phyloP scores from a whole-genome alignment of 2,329 filamentous ascomycete genomes.

The Cercospora brassicicola region DNA sequence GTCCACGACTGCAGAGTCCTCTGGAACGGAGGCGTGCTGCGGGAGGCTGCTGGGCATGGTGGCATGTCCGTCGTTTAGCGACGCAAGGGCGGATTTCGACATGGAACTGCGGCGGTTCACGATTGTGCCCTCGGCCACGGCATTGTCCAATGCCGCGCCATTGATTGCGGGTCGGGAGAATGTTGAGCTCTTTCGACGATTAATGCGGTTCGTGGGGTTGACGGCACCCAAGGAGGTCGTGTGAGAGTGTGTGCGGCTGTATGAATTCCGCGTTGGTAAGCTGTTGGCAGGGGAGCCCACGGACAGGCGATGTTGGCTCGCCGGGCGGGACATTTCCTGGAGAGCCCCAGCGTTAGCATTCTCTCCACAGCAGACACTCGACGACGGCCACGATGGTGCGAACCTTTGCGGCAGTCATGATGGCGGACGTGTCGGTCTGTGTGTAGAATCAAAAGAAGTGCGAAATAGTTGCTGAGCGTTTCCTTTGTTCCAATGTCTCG shows the following conservation, averaged over 20 bases:
- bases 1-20: constrained; percentile 63
- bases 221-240: constrained; percentile 75
- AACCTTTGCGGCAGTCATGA: constrained; percentile 23
- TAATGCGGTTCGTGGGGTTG: constrained; percentile 80
- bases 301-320: constrained; percentile 43
- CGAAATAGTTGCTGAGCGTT: background rate
- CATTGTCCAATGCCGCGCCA: constrained; percentile 64
- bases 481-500: constrained; percentile 18
- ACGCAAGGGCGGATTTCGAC: constrained; percentile 58
- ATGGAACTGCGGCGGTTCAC: constrained; percentile 66
- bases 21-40: constrained; percentile 43
- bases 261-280: constrained; percentile 61
- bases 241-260: constrained; percentile 76
- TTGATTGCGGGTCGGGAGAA: constrained; percentile 76
- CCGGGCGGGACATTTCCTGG: constrained; percentile 44
- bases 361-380: constrained; percentile 6
- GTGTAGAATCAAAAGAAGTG: background rate
- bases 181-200: constrained; percentile 88
- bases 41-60: constrained; percentile 67
- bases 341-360: constrained; percentile 19
- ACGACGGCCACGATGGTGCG: constrained; percentile 9
- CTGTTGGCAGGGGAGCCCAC: constrained; percentile 60
- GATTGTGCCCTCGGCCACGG: constrained; percentile 62
- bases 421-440: constrained; percentile 1
- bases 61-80: constrained; percentile 57